Percentiles rank a stretch among this genome's conserved stretches.
Conservation (phyloP, 2,329 filamentous ascomycete genomes). For the Calonectria henricotiae region DNA sequence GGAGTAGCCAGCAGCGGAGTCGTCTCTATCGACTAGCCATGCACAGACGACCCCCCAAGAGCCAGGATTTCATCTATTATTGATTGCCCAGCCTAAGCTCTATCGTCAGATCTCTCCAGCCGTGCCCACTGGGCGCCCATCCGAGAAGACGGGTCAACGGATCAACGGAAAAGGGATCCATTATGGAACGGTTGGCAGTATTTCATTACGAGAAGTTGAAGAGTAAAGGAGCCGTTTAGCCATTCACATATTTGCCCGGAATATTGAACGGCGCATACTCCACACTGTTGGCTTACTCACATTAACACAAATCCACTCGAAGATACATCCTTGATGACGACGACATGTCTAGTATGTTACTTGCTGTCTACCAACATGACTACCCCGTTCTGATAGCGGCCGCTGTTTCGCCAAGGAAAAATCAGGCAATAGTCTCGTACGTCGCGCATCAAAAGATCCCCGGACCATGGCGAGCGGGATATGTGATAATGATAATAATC, state of each 20-base stretch:
- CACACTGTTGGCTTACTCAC: neutral
- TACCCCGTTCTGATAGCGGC: neutral
- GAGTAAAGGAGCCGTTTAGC: neutral
- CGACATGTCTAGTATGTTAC: neutral
- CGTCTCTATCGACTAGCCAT: conserved; percentile 13
- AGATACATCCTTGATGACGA: conserved; percentile 24
- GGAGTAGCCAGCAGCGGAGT: conserved; percentile 22
- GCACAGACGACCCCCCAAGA: conserved; percentile 29
- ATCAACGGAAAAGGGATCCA: conserved; percentile 16
- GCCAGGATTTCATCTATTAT: conserved; percentile 30
- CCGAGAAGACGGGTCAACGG: conserved; percentile 17
- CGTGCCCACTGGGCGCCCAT: conserved; percentile 4
- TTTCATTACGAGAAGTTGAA: conserved; percentile 18
- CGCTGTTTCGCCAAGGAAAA: neutral
- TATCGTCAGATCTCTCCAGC: conserved; percentile 20
- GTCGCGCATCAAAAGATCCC: conserved; percentile 12
- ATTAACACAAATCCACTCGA: conserved; percentile 14
- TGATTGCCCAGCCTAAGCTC: conserved; percentile 18
- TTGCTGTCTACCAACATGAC: neutral
- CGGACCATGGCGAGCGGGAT: neutral
- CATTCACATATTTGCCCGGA: conserved; percentile 2
- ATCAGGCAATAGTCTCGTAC: conserved; percentile 1
- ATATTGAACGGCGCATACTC: conserved; percentile 6
- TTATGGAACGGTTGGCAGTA: neutral
- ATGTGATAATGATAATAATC: neutral